Conservation (phyloP, 805 yeast species). For the Saturnispora sanitii region DNA sequence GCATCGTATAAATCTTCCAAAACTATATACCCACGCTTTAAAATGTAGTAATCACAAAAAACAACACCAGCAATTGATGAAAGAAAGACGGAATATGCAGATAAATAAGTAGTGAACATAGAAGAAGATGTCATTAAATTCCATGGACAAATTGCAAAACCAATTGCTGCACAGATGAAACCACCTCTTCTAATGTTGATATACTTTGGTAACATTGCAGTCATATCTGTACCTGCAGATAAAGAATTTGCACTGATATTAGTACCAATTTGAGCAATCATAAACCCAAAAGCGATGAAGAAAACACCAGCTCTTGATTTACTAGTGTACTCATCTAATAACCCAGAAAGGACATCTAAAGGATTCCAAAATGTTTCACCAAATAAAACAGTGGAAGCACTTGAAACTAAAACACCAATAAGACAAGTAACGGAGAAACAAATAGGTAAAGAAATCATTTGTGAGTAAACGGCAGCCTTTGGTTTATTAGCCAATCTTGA, state of each 20-base stretch:
- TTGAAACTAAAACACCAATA: slow-evolving; percentile 76
- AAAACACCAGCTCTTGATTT: slow-evolving; percentile 78
- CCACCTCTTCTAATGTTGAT: slow-evolving; percentile 75
- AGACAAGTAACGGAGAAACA: slow-evolving; percentile 74
- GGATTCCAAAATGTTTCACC: slow-evolving; percentile 79
- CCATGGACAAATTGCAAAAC: slow-evolving; percentile 77
- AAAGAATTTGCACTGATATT: slow-evolving; percentile 65
- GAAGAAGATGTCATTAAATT: slow-evolving; percentile 58
- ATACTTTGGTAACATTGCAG: slow-evolving; percentile 54
- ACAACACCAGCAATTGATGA: slow-evolving; percentile 77
- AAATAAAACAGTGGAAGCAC: slow-evolving; percentile 61
- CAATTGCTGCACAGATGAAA: slow-evolving; percentile 62
- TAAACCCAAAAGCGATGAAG: slow-evolving; percentile 59
- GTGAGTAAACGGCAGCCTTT: slow-evolving; percentile 44
- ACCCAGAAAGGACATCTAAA: slow-evolving; percentile 58
- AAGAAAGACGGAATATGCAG: slow-evolving; percentile 75
- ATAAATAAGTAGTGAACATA: slow-evolving; percentile 67
- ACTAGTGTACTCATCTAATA: slow-evolving; percentile 41
- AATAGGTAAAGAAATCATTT: slow-evolving; percentile 58
- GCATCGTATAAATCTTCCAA: slow-evolving; percentile 56
- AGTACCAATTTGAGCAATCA: slow-evolving; percentile 69
- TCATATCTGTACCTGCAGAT: slow-evolving; percentile 65
- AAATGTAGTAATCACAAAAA: slow-evolving; percentile 55
- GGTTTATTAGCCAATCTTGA: slow-evolving; percentile 66
- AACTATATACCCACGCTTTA: slow-evolving; percentile 62